Evolutionary conservation across 164 flowering plant species (phyloP), one percentile per base, ranked within the genome.

Genomic region (Magnolia officinalis): DNA sequence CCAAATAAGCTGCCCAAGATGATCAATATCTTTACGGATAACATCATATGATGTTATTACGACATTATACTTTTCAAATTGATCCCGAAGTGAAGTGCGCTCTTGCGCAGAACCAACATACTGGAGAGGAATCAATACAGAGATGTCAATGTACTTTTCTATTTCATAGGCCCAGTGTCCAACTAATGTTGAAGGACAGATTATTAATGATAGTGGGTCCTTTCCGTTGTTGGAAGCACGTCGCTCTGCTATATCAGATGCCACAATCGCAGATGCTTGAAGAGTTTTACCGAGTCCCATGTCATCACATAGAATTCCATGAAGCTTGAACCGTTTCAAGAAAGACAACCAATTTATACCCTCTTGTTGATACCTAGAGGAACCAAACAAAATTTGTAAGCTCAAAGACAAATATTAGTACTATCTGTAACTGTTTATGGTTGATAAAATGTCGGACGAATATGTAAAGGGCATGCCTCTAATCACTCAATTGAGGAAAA

Each of bases 251-350:
- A 93, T 86, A 79, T 94, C 97, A 78, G 98, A 93, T 74, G 98
- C 98, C 82, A 96, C 88, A 82, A 96, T 96, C n/a, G 99, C 96
- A n/a, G 98, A 90, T 72, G 99, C 95, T 85, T 96, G 99, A 70
- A 96, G 93, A 51, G 99, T 96, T 86, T 96, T 96, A 70, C 99
- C 99, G 70, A 96, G 98, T 73, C 99, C 99, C 99, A 96, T 96
- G 82, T 96, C 99, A 92, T 96, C 99, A 89, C 99, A 96, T 78
- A 96, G 83, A 63, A 96, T 93, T 50, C 98, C 99, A 86, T 96
- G 99, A 85, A 96, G 96, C 84, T 91, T 96, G 83, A 96, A 96
- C 64, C 98, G 96, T 75, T 82, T 93, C 74, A 96, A 74, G 82
- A 96, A 96, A 29, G 94, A 92, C 80, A 96, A 83, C 99, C 99